Evolutionary conservation across 2,329 filamentous ascomycete species (phyloP).

Genomic region (Setomelanomma holmii): DNA sequence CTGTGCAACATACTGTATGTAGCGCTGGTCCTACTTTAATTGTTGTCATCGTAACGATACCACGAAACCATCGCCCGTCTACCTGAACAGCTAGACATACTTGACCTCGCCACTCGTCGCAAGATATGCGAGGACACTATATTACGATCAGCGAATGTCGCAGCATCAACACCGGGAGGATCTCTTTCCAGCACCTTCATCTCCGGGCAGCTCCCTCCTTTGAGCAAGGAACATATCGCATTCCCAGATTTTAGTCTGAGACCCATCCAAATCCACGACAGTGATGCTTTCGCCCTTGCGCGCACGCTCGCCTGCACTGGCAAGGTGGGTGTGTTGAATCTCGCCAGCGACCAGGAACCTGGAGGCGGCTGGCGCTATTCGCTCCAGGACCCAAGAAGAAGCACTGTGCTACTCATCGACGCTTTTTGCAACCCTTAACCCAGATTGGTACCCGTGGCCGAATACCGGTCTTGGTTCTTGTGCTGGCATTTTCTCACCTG

Average conservation of each 20-base stretch:
- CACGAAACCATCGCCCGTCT: too few species aligned
- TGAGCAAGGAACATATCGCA: slow-evolving; percentile 8
- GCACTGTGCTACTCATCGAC: slow-evolving; percentile 33
- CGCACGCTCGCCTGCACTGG: slow-evolving; percentile 8
- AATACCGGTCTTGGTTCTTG: slow-evolving; percentile 26
- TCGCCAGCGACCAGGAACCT: slow-evolving; percentile 26
- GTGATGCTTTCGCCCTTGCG: slow-evolving; percentile 28
- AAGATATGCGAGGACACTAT: slow-evolving; percentile 31
- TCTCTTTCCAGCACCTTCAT: slow-evolving; percentile 25
- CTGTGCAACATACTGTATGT: too few species aligned
- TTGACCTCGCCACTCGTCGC: slow-evolving; percentile 24
- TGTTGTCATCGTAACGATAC: too few species aligned
- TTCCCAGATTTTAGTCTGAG: slow-evolving; percentile 12
- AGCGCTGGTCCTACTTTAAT: too few species aligned
- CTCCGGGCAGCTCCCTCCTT: slow-evolving; percentile 18
- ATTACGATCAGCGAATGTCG: slow-evolving; percentile 15
- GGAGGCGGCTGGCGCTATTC: slow-evolving; percentile 33
- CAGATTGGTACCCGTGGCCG: slow-evolving; percentile 33
- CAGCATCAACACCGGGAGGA: slow-evolving; percentile 14
- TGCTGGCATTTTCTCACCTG: slow-evolving; percentile 27
- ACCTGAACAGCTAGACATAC: too few species aligned
- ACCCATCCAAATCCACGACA: slow-evolving; percentile 22
- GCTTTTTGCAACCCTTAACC: slow-evolving; percentile 21
- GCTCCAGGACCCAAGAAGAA: slow-evolving; percentile 31
- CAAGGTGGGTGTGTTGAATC: slow-evolving; percentile 27